Conservation (phyloP, 306 rosid genomes). For the Sicyos baderoa region DNA sequence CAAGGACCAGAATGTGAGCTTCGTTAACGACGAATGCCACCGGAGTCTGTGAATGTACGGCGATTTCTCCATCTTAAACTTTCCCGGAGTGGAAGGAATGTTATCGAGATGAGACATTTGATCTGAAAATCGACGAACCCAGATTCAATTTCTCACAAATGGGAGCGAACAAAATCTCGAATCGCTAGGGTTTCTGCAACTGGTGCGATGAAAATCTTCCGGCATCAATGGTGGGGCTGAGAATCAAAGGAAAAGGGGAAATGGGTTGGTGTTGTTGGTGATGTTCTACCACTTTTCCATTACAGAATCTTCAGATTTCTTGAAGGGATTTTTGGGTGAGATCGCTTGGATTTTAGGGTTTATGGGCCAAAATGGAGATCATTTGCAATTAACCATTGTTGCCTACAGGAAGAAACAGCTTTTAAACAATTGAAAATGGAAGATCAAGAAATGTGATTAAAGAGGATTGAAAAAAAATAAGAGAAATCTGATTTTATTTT, state of each 20-base stretch:
- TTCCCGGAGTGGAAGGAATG: constrained; percentile 84
- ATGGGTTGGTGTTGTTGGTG: constrained; percentile 10
- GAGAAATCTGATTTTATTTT: neutral
- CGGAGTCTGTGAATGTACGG: constrained; percentile 60
- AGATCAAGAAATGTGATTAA: constrained; percentile 17
- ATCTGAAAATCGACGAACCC: neutral
- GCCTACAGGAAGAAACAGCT: constrained; percentile 13
- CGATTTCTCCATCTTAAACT: constrained; percentile 83
- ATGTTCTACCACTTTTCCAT: constrained; percentile 17
- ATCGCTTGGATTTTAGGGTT: constrained; percentile 29
- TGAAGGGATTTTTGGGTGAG: constrained; percentile 23
- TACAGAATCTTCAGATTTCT: constrained; percentile 69
- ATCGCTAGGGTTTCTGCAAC: constrained; percentile 15
- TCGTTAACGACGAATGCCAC: constrained; percentile 67
- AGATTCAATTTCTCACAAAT: neutral
- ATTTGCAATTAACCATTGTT: constrained; percentile 25
- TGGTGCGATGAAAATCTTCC: neutral
- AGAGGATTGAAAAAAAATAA: constrained; percentile 4
- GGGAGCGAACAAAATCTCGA: neutral
- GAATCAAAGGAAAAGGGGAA: constrained; percentile 19
- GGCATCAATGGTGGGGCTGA: neutral
- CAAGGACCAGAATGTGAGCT: constrained; percentile 73
- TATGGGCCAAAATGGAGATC: constrained; percentile 25
- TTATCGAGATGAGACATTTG: constrained; percentile 58
- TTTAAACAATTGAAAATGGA: constrained; percentile 13